These are phyloP conservation scores for Lentinula sp. DNA, from an alignment of 768 basidiomycete genomes.

Conservation along the genomic window DNA sequence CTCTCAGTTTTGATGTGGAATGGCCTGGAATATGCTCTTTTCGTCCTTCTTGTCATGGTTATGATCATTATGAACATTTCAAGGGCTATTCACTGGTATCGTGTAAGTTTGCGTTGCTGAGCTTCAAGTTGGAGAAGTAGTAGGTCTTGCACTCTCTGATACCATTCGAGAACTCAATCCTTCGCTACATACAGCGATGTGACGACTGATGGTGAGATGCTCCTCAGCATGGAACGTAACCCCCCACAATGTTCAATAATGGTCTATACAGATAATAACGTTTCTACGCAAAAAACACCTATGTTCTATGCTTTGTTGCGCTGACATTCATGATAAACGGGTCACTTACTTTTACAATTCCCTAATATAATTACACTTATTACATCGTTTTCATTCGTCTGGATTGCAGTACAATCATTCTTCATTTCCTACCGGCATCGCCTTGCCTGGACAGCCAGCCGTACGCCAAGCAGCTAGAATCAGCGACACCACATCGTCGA, in stretches of 20 bases:
- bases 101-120: not conserved
- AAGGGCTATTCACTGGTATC: not conserved
- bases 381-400: not conserved
- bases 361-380: not conserved
- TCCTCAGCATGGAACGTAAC: too few relatives aligned
- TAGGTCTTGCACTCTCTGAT: too few relatives aligned
- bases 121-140: too few relatives aligned
- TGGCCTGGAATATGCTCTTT: not conserved
- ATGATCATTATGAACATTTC: not conserved
- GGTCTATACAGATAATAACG: too few relatives aligned
- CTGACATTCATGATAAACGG: not conserved
- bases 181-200: too few relatives aligned
- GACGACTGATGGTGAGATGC: too few relatives aligned
- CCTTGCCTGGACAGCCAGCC: constrained; percentile 67
- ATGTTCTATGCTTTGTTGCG: not conserved
- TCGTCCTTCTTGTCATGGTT: not conserved
- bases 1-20: not conserved
- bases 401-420: not conserved
- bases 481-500: constrained; percentile 76
- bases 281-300: not conserved
- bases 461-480: constrained; percentile 86
- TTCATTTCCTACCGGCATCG: constrained; percentile 39
- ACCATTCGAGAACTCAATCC: too few relatives aligned
- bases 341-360: not conserved
- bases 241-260: too few relatives aligned